phyloP scores from a whole-genome alignment of 208 protist genomes.

The Acanthamoeba lenticulata region DNA sequence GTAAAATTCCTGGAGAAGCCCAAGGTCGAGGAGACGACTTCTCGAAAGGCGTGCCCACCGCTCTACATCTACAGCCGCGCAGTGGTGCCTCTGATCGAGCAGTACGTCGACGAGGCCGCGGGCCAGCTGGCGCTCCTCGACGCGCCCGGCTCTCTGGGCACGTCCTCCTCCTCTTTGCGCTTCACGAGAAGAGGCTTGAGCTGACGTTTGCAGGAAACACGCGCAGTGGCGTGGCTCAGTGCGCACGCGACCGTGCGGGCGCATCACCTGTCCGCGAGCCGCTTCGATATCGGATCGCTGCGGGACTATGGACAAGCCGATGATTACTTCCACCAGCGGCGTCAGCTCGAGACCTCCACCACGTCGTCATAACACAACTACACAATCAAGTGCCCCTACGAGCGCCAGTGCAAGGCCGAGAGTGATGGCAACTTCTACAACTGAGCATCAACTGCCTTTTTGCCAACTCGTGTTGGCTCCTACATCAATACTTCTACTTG shows the following conservation, averaged over 20 bases:
- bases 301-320: not conserved
- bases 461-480: too few species aligned
- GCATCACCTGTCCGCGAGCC: not conserved
- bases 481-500: too few species aligned
- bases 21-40: conserved; percentile 23
- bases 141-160: not conserved
- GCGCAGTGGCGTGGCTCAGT: not conserved
- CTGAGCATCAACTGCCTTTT: too few species aligned
- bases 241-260: not conserved
- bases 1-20: conserved; percentile 48
- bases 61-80: not conserved
- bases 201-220: not conserved
- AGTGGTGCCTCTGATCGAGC: not conserved
- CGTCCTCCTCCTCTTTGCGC: not conserved
- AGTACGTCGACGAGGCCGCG: not conserved
- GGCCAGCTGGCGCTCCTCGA: not conserved
- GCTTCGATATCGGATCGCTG: conserved; percentile 48
- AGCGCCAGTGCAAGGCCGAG: too few species aligned
- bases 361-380: too few species aligned
- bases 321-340: conserved; percentile 34
- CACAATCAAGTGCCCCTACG: too few species aligned
- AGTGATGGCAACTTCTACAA: too few species aligned
- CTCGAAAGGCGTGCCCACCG: conserved; percentile 9
- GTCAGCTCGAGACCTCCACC: too few species aligned
- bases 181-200: not conserved